Percentiles rank a stretch among this genome's conserved stretches.
Conservation (phyloP, 139 green algal genomes). For the Chlamydomonas sphaeroides region DNA sequence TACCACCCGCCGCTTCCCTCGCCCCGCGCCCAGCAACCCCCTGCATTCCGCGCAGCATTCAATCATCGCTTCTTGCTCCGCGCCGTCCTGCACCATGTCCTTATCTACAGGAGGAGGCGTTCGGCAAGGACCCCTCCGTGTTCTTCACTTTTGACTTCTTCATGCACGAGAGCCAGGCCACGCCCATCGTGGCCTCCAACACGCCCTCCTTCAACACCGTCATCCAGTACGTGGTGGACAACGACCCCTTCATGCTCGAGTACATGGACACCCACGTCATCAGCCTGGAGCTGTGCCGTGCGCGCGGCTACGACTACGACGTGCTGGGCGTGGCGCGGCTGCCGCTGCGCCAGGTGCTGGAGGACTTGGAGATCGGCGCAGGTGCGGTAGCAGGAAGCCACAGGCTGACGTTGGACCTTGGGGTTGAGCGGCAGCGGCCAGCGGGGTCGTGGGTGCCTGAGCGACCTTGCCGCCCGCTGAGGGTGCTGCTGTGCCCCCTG, state of each 20-base stretch:
- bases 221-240: constrained; percentile 66
- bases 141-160: constrained; percentile 70
- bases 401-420: no score
- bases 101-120: constrained; percentile 55
- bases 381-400: no score
- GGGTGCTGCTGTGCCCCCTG: neutral
- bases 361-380: constrained; percentile 55
- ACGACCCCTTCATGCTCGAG: constrained; percentile 62
- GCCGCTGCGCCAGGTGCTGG: constrained; percentile 55
- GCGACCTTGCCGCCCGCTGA: no score
- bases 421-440: no score
- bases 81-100: no score
- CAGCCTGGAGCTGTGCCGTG: constrained; percentile 60
- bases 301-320: constrained; percentile 65
- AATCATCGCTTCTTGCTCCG: no score
- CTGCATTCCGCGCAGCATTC: no score
- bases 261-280: constrained; percentile 66
- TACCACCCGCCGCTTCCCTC: neutral
- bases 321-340: constrained; percentile 53
- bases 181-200: constrained; percentile 57
- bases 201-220: constrained; percentile 54
- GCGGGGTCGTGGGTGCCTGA: no score
- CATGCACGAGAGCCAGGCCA: constrained; percentile 67
- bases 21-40: no score
- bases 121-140: constrained; percentile 57